Percentiles rank a stretch among this genome's conserved stretches.
These are phyloP conservation scores for Candida peoriensis DNA, from an alignment of 805 yeast genomes.

Conservation along the genomic window DNA sequence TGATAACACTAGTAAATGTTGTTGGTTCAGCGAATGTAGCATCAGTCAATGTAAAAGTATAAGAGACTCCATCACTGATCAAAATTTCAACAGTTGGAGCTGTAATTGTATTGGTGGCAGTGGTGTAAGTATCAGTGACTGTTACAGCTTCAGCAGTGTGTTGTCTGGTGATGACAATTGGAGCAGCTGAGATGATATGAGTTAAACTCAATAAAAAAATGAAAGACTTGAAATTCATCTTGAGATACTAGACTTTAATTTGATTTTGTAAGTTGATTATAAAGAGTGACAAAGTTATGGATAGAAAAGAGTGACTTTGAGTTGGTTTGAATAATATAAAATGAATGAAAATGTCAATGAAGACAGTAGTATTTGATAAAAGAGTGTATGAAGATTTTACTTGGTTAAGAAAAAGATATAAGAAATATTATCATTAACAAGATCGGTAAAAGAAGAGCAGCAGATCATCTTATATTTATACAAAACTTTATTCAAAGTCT, in stretches of 20 bases:
- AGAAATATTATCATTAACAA: no score
- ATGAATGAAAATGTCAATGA: neutral
- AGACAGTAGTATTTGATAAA: conserved; percentile 1
- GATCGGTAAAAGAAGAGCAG: no score
- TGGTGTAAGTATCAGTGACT: conserved; percentile 35
- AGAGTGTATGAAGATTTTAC: conserved; percentile 1
- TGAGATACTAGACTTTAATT: neutral
- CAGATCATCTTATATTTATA: no score
- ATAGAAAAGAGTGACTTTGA: conserved; percentile 1
- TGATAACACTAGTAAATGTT: conserved; percentile 27
- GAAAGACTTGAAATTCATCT: conserved; percentile 7
- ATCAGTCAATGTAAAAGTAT: conserved; percentile 33
- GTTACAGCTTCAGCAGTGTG: conserved; percentile 55
- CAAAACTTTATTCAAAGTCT: no score
- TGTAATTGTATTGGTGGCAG: conserved; percentile 31
- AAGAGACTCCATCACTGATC: conserved; percentile 32
- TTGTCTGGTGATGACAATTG: conserved; percentile 42
- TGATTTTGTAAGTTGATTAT: conserved; percentile 1
- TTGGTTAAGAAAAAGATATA: neutral
- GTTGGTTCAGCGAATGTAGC: conserved; percentile 31
- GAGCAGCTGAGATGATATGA: conserved; percentile 29
- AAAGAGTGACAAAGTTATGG: conserved; percentile 5
- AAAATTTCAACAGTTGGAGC: conserved; percentile 38
- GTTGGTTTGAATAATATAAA: conserved; percentile 1
- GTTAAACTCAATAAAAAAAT: conserved; percentile 14